Percentiles rank a stretch among this genome's conserved stretches.
These are phyloP conservation scores for Talaromyces sp. DNA, from an alignment of 2,329 filamentous ascomycete genomes.

Conservation along the genomic window DNA sequence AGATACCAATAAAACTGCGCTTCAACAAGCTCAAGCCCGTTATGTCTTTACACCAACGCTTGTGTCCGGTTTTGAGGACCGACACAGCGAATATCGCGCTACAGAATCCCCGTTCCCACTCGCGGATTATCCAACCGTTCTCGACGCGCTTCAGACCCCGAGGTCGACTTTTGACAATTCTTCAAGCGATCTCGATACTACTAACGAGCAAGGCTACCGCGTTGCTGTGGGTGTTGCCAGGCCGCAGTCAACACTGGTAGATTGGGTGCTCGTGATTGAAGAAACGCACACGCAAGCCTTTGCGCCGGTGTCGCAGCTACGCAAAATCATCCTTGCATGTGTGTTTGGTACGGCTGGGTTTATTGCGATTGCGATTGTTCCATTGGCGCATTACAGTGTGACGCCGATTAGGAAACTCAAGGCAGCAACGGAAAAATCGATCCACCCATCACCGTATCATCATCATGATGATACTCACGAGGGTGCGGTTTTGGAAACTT, in stretches of 20 bases:
- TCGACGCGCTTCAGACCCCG: conserved; percentile 56
- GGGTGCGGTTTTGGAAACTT: neutral
- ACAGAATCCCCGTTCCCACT: conserved; percentile 57
- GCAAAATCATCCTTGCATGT: conserved; percentile 75
- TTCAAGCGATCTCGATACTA: conserved; percentile 64
- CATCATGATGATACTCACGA: conserved; percentile 19
- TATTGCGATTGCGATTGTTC: conserved; percentile 68
- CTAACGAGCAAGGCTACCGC: conserved; percentile 65
- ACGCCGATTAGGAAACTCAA: conserved; percentile 74
- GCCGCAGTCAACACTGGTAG: conserved; percentile 63
- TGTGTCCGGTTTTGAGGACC: neutral
- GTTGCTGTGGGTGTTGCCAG: conserved; percentile 81
- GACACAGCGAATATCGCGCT: conserved; percentile 11
- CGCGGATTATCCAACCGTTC: conserved; percentile 60
- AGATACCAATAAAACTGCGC: neutral
- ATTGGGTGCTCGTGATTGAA: conserved; percentile 82
- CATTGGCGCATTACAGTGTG: conserved; percentile 77
- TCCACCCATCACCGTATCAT: conserved; percentile 53
- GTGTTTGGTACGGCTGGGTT: conserved; percentile 78
- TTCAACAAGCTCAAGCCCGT: conserved; percentile 6
- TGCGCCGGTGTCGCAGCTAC: conserved; percentile 68
- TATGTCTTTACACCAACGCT: conserved; percentile 10
- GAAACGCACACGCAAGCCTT: conserved; percentile 72
- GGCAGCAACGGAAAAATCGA: conserved; percentile 69
- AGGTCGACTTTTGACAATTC: conserved; percentile 61